Base-by-base conservation (phyloP, 345 rosid genomes). In the Lumnitzera racemosa region DNA sequence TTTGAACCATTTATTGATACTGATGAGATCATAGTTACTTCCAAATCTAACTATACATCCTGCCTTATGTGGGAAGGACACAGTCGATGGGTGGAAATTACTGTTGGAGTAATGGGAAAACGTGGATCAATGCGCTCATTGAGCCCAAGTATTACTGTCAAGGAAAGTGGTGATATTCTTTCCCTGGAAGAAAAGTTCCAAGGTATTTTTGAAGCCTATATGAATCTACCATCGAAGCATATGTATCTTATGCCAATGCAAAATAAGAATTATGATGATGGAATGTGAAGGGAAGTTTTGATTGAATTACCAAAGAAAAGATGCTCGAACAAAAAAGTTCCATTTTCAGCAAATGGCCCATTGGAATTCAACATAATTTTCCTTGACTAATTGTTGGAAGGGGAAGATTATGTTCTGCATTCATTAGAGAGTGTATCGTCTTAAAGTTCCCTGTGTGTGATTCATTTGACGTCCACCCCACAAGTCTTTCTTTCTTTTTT, bases 161-260 rank as follows among this genome's bases (percentile, higher is more conserved):
- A 92, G 72, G 98, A 89, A 85, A 64, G 80, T 54, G 96, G 98
- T 15, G 96, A 81, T 66, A 92, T 92, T 66, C 74, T 89, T 66
- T 87, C 98, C 47, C 96, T 92, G 46, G 96, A 92, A 66, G 96
- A 92, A 76, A 92, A 92, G 78, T 92, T 92, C 71, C 98, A 91
- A 82, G 98, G 98, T 88, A 63, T 36, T 25, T 46, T 24, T 57
- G 43, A 36, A 36, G 43, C 43, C 43, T 5, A 36, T 36, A 36
- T 36, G 43, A 36, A 36, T 36, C 11, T 36, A 36, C 7, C 11
- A 9, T 36, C 7, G 4, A 36, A 36, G 49, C 49, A 57, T 16
- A 17, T 57, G 49, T 36, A 9, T 36, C 10, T 36, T 5, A 36
- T 36, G 43, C 10, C 7, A 9, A 9, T 36, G 7, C 9, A 36